Evolutionary conservation across 2,329 filamentous ascomycete genomes (phyloP).

Genomic region (Triangularia verruculosa): DNA sequence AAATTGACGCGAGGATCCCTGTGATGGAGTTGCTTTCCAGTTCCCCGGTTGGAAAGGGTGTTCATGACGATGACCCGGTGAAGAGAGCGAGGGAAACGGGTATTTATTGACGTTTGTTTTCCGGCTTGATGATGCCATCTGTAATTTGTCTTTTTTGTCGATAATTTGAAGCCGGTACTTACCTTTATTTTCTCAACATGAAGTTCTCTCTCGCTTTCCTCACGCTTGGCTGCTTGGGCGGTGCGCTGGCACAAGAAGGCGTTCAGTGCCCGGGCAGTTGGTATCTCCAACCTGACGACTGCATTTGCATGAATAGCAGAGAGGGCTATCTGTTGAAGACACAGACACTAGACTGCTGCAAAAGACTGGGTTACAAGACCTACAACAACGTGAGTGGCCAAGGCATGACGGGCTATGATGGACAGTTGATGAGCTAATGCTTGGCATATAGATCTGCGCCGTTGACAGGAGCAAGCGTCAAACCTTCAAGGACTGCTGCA

Average conservation of each 20-base stretch:
- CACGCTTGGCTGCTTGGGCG: conserved; percentile 14
- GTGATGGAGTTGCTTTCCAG: not conserved
- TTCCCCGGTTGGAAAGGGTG: not conserved
- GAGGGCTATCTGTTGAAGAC: conserved; percentile 22
- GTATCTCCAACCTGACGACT: conserved; percentile 27
- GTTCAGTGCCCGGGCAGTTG: conserved; percentile 21
- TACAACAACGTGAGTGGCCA: conserved; percentile 19
- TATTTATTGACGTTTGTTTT: conserved; percentile 5
- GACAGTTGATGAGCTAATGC: not conserved
- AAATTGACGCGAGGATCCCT: not conserved
- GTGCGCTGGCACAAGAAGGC: conserved; percentile 17
- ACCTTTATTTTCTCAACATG: conserved; percentile 7
- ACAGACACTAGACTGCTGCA: conserved; percentile 23
- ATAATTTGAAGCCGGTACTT: too few species aligned
- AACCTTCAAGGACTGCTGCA: conserved; percentile 28
- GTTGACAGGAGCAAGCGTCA: conserved; percentile 25
- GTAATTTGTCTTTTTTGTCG: not conserved
- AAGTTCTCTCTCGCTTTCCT: conserved; percentile 11
- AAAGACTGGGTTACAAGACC: conserved; percentile 21
- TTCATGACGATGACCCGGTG: not conserved
- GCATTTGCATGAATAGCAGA: conserved; percentile 28
- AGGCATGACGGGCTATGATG: not conserved
- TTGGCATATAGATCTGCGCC: conserved; percentile 23
- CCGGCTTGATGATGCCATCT: not conserved
- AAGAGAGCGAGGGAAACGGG: not conserved